phyloP scores from a whole-genome alignment of 768 basidiomycete genomes.

The Polyporus arcularius region DNA sequence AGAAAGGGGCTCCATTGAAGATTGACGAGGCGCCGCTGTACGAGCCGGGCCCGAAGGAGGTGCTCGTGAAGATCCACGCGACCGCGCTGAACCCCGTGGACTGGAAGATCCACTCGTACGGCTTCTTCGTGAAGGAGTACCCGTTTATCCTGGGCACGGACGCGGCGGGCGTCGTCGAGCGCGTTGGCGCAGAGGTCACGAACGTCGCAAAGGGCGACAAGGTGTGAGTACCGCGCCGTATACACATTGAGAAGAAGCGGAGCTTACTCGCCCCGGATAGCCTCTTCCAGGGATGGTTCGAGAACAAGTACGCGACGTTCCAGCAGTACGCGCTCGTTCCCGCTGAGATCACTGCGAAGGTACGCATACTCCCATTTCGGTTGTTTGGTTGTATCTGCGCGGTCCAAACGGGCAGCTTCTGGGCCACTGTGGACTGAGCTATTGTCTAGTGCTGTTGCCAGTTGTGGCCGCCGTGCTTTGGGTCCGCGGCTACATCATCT shows the following conservation, averaged over 20 bases:
- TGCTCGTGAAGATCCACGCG: constrained; percentile 33
- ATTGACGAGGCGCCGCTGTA: constrained; percentile 42
- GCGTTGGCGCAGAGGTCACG: constrained; percentile 40
- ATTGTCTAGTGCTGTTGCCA: too few relatives aligned
- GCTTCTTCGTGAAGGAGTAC: constrained; percentile 32
- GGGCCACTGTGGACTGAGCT: too few relatives aligned
- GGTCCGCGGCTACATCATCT: too few relatives aligned
- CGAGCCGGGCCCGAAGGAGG: constrained; percentile 31
- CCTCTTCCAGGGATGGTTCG: constrained; percentile 6
- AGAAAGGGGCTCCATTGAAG: background rate
- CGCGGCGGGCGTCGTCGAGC: constrained; percentile 40
- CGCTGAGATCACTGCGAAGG: constrained; percentile 24
- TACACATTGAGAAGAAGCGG: background rate
- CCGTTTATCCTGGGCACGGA: constrained; percentile 42
- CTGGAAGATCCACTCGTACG: constrained; percentile 29
- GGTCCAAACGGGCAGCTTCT: too few relatives aligned
- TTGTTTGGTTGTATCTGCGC: too few relatives aligned
- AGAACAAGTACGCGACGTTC: constrained; percentile 12
- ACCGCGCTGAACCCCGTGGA: constrained; percentile 36
- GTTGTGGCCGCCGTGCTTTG: too few relatives aligned
- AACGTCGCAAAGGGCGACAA: constrained; percentile 39
- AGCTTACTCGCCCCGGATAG: background rate
- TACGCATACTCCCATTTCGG: constrained; percentile 18
- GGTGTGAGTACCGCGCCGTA: constrained; percentile 29
- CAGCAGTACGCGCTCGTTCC: constrained; percentile 27